These are phyloP conservation scores for Xylariaceae sp. DNA, from an alignment of 2,329 filamentous ascomycete genomes.

Conservation along the genomic window DNA sequence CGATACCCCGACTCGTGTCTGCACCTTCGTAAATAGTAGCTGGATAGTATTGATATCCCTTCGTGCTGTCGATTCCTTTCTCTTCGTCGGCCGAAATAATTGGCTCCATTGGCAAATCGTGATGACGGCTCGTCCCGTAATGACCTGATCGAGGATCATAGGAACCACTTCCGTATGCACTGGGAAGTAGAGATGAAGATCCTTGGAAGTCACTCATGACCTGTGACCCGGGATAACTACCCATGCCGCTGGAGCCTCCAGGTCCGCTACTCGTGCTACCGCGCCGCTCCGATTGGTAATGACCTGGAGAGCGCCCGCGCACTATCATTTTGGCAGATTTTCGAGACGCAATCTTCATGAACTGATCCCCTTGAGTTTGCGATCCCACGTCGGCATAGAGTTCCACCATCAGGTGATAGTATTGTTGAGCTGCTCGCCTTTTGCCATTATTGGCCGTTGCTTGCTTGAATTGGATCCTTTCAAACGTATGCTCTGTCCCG, in stretches of 20 bases:
- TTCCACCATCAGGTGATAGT: conserved; percentile 86
- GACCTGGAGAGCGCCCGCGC: conserved; percentile 77
- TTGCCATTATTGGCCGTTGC: conserved; percentile 94
- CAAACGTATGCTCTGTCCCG: conserved; percentile 63
- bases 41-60: conserved; percentile 54
- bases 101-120: conserved; percentile 47
- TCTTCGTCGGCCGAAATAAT: conserved; percentile 48
- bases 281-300: conserved; percentile 69
- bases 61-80: conserved; percentile 44
- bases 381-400: conserved; percentile 66
- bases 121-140: conserved; percentile 39
- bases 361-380: conserved; percentile 44
- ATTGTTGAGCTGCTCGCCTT: conserved; percentile 83
- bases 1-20: conserved; percentile 40
- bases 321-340: conserved; percentile 82
- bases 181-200: conserved; percentile 35
- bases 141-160: conserved; percentile 39
- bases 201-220: conserved; percentile 37
- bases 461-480: conserved; percentile 91
- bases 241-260: conserved; percentile 58
- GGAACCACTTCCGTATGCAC: conserved; percentile 27
- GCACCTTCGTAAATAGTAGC: conserved; percentile 45
- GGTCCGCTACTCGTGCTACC: conserved; percentile 66
- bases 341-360: conserved; percentile 65
- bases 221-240: conserved; percentile 39